Evolutionary conservation across 192 early-diverging fungal genomes (phyloP), one percentile per base, ranked within the genome.

Genomic region (Coemansia sp.): DNA sequence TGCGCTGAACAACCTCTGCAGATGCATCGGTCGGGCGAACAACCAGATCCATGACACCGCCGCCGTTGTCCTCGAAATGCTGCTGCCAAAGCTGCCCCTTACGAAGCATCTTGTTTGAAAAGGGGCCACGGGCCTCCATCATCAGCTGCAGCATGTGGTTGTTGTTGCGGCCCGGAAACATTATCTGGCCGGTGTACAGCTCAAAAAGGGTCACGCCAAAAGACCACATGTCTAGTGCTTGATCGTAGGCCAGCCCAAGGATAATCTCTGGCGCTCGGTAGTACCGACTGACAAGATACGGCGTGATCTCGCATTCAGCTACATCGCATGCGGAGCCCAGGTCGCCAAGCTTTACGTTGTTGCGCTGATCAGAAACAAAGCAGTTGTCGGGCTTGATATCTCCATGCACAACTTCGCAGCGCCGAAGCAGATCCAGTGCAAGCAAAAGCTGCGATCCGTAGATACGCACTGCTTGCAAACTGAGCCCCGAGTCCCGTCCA

Each of bases 361-460:
- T 92, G 64, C 92, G 89, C 63, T 83, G 78, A 64, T 93, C 93
- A 10, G 88, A 89, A 3, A 95, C 96, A 60, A 99, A 83, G 68
- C 97, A 93, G 77, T 99, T 99, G 69, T 99, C 97, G 0, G 97
- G 97, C 72, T 99, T 99, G 79, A 99, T 93, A 73, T 99, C 97
- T 49, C 95, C 93, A 68, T 99, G 97, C 8, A 98, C 66, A 16
- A 99, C 83, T 25, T 88, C 87, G 75, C 89, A 89, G 69, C 90
- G 90, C 61, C 88, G 88, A 20, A 99, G 80, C 11, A 94, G 76
- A 34, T 92, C 90, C 52, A 98, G 83, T 6, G 94, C 83, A 56
- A 92, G 71, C 56, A 99, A 90, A 56, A 99, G 82, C 51, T 99
- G 97, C 42, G 91, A 90, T 8, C 92, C 92, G 75, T 97, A 99